Base-by-base conservation (phyloP, 768 basidiomycete species). In the Russula brevipes region DNA sequence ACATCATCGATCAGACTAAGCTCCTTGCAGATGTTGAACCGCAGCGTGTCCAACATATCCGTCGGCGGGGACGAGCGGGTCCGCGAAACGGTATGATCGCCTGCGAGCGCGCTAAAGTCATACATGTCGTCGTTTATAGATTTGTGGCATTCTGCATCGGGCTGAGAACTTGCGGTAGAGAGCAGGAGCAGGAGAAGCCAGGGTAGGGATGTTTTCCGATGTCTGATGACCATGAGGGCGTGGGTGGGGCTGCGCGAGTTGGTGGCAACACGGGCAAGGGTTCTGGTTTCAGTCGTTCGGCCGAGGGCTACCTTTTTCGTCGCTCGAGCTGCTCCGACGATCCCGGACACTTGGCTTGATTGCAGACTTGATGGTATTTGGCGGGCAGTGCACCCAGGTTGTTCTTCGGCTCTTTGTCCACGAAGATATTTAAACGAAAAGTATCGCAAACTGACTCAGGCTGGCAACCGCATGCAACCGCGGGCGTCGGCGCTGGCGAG, bases 21-120 rank as follows among this genome's bases (percentile, higher is more conserved):
- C 59, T 87, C 85, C 16, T 73, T 78, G 69, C 91, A 94, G 44
- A 93, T 69, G 71, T 91, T 77, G 69, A 92, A 87, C 64, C 79
- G 76, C 11, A 91, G 72, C 16, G 78, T 77, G 65, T 91, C 86
- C 8, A 80, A 60, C 69, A 80, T 84, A 11, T 69, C 76, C n/a
- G 80, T 86, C 35, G 91, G 91, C 4, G 88, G 89, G 36, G 81
- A 78, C 9, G 79, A 73, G 51, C 84, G 80, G 55, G 79, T 83
- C 53, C 81, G 79, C 60, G 73, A 79, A 54, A 83, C 71, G 14
- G 74, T 75, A 59, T 83, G 80, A 69, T 80, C 79, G 52, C 83
- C 85, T 39, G 72, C 73, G 39, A 91, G 77, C 19, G 71, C 60
- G 19, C 78, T 83, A 54, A 92, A 75, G 75, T 93, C 86, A 69